Conservation (phyloP, 169 alveolate genomes). For the Ichthyophthirius multifiliis region DNA sequence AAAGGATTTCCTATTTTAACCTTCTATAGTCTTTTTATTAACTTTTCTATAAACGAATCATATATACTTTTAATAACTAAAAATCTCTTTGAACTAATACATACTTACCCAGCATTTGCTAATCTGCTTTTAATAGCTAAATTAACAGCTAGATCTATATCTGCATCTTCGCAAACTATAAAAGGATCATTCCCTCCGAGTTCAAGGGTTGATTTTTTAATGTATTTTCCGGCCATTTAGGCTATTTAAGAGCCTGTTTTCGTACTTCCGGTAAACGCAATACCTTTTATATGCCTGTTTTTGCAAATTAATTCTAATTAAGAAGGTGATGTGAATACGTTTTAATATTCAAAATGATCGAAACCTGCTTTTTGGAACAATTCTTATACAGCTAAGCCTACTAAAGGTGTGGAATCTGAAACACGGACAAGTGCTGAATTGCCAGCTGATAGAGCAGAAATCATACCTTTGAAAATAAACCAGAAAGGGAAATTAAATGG, state of each 20-base stretch:
- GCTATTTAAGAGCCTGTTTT: conserved; percentile 55
- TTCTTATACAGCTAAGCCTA: conserved; percentile 42
- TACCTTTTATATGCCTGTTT: conserved; percentile 38
- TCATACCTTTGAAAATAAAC: conserved; percentile 45
- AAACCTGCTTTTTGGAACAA: conserved; percentile 53
- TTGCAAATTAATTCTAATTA: conserved; percentile 33
- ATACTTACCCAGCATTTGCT: conserved; percentile 54
- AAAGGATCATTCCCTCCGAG: conserved; percentile 72
- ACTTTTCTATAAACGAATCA: conserved; percentile 45
- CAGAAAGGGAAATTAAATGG: conserved; percentile 72
- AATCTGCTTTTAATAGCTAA: conserved; percentile 47
- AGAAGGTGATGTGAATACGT: conserved; percentile 29
- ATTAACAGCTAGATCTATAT: conserved; percentile 43
- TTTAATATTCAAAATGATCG: conserved; percentile 35
- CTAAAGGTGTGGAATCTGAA: conserved; percentile 35
- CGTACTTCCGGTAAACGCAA: conserved; percentile 56
- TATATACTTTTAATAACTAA: conserved; percentile 43
- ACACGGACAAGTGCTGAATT: conserved; percentile 49
- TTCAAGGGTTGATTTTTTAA: conserved; percentile 51
- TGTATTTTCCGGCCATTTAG: conserved; percentile 40
- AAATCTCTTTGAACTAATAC: conserved; percentile 68
- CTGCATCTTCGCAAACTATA: conserved; percentile 55
- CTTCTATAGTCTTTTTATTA: conserved; percentile 21
- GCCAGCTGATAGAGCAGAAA: conserved; percentile 51
- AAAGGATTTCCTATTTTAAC: conserved; percentile 60